Evolutionary conservation across 345 rosid species (phyloP).

Genomic region (Linum usitatissimum): DNA sequence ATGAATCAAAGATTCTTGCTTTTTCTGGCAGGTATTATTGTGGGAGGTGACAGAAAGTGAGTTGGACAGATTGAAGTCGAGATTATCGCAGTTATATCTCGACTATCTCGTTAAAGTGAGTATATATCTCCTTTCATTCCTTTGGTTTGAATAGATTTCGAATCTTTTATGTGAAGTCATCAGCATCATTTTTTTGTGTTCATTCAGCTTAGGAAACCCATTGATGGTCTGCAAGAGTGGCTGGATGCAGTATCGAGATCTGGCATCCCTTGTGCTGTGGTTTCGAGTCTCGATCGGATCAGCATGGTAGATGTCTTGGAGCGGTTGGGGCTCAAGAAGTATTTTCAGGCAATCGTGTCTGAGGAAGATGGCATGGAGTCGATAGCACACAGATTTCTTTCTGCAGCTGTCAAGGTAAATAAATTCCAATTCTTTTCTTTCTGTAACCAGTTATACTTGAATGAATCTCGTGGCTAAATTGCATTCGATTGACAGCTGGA

Average conservation of each 20-base stretch:
- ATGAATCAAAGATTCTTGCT: background rate
- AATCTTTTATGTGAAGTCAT: slow-evolving; percentile 7
- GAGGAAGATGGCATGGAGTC: slow-evolving; percentile 99
- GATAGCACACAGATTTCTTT: slow-evolving; percentile 80
- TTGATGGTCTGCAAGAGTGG: slow-evolving; percentile 78
- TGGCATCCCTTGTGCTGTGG: slow-evolving; percentile 88
- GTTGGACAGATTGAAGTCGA: slow-evolving; percentile 46
- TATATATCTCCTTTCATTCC: slow-evolving; percentile 8
- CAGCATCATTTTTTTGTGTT: slow-evolving; percentile 5
- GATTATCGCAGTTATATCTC: slow-evolving; percentile 56
- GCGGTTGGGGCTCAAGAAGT: slow-evolving; percentile 60
- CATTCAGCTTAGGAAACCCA: slow-evolving; percentile 57
- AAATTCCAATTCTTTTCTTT: background rate
- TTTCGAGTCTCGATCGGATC: slow-evolving; percentile 75
- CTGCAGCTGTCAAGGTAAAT: slow-evolving; percentile 80
- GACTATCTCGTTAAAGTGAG: slow-evolving; percentile 59
- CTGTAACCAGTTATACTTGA: too few relatives aligned
- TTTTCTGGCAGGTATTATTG: slow-evolving; percentile 45
- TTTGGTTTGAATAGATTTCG: background rate
- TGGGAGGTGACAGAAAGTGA: slow-evolving; percentile 58
- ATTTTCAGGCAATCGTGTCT: slow-evolving; percentile 82
- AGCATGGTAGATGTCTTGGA: slow-evolving; percentile 64
- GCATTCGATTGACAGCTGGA: slow-evolving; percentile 50
- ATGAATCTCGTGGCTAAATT: too few relatives aligned
- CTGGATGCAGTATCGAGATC: slow-evolving; percentile 73